Conservation (phyloP, 768 basidiomycete species). For the Pulveroboletus sp. region DNA sequence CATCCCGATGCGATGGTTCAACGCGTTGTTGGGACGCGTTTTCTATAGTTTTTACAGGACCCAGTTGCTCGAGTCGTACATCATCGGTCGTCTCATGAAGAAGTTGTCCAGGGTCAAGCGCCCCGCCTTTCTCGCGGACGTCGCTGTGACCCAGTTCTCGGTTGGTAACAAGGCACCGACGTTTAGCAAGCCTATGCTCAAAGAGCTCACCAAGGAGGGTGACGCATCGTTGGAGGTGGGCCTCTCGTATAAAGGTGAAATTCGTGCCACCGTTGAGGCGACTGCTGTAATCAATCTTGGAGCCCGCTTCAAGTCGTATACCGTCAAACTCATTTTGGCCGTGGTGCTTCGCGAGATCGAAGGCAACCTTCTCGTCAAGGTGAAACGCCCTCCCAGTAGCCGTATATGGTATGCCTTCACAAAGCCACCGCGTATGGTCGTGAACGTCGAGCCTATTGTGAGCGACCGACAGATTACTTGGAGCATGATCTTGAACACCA, state of each 20-base stretch:
- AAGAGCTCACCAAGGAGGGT: slow-evolving; percentile 92
- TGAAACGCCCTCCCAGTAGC: slow-evolving; percentile 94
- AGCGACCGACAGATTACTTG: slow-evolving; percentile 93
- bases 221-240: slow-evolving; percentile 88
- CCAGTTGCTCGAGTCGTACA: slow-evolving; percentile 71
- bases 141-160: slow-evolving; percentile 84
- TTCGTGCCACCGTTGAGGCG: slow-evolving; percentile 86
- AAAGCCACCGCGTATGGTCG: slow-evolving; percentile 77
- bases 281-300: slow-evolving; percentile 84
- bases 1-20: slow-evolving; percentile 96
- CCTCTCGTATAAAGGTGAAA: slow-evolving; percentile 78
- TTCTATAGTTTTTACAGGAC: slow-evolving; percentile 93
- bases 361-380: slow-evolving; percentile 82
- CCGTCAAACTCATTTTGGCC: slow-evolving; percentile 85
- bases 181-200: slow-evolving; percentile 96
- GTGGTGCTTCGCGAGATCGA: slow-evolving; percentile 85
- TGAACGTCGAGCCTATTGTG: slow-evolving; percentile 91
- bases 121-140: slow-evolving; percentile 78
- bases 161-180: slow-evolving; percentile 82
- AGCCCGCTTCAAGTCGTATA: slow-evolving; percentile 80
- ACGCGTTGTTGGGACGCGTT: slow-evolving; percentile 86
- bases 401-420: slow-evolving; percentile 95
- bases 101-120: slow-evolving; percentile 90
- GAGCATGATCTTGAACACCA: slow-evolving; percentile 84
- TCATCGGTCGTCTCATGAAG: slow-evolving; percentile 87